Percentiles rank a stretch among this genome's conserved stretches.
Conservation (phyloP, 768 basidiomycete species). For the Postia placenta region DNA sequence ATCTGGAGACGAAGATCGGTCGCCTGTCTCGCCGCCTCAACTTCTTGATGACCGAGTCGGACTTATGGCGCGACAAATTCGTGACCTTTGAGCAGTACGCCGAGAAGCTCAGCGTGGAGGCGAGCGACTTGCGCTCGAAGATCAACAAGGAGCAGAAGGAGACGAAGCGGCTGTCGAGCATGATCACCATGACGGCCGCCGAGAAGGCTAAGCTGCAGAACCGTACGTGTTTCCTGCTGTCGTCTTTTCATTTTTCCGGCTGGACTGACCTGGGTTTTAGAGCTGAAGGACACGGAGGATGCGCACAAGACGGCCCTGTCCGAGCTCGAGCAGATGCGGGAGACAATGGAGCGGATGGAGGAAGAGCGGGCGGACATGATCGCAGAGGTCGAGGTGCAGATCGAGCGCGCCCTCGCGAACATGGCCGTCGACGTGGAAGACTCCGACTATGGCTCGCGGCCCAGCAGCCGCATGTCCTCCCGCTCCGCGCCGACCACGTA, state of each 20-base stretch:
- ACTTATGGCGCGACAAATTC: slow-evolving; percentile 90
- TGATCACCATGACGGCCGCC: slow-evolving; percentile 68
- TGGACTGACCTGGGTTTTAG: slow-evolving; percentile 29
- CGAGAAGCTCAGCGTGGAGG: slow-evolving; percentile 83
- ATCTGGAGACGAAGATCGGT: slow-evolving; percentile 91
- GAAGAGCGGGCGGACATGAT: slow-evolving; percentile 84
- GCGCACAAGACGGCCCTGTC: slow-evolving; percentile 74
- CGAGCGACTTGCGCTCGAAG: slow-evolving; percentile 76
- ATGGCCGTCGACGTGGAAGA: slow-evolving; percentile 80
- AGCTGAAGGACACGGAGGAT: slow-evolving; percentile 73
- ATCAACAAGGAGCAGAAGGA: slow-evolving; percentile 90
- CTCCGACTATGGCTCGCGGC: slow-evolving; percentile 71
- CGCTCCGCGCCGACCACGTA: slow-evolving; percentile 43
- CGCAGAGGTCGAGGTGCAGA: slow-evolving; percentile 89
- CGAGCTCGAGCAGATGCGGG: slow-evolving; percentile 82
- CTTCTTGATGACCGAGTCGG: slow-evolving; percentile 88
- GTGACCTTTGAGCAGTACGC: slow-evolving; percentile 93
- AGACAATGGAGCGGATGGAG: slow-evolving; percentile 84
- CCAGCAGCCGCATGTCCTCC: slow-evolving; percentile 62
- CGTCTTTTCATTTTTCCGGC: not conserved
- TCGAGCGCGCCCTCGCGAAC: slow-evolving; percentile 77
- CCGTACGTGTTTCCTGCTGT: slow-evolving; percentile 43
- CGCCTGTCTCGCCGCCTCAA: slow-evolving; percentile 79
- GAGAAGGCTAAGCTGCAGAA: slow-evolving; percentile 76
- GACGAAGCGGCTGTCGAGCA: slow-evolving; percentile 76